Evolutionary conservation across 768 basidiomycete genomes (phyloP), one percentile per base, ranked within the genome.

Genomic region (Suillus americanus): DNA sequence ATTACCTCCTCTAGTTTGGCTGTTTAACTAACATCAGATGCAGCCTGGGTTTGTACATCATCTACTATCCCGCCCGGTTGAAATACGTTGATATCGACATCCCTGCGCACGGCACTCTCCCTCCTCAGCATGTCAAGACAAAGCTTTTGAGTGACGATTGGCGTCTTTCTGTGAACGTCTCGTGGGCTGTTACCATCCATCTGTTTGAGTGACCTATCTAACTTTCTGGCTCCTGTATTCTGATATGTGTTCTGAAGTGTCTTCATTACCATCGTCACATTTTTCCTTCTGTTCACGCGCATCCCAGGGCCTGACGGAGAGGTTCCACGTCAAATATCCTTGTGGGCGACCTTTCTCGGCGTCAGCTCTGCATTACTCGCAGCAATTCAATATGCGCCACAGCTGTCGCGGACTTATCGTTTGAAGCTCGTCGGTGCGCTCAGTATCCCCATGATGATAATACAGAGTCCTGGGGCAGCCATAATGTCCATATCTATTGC

Each of bases 361-460:
- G 79, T 98, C 28, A 83, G 88, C 2, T 90, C 93, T 2, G 90
- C 93, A 3, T 43, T 88, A 1, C 84, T 97, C 6, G 91, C 95
- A 1, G 85, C 86, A 5, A 78, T 91, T 6, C 96, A 99, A 75
- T 99, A 98, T 66, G 83, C 88, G 0, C 96, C 97, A 0, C 96
- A 97, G 74, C 80, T 99, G 30, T 68, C 85, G 14, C 87, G 89
- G 65, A 99, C 96, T 1, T 97, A 90, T 69, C 79, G 78, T 5
- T 76, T 84, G 37, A 90, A 88, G 71, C 84, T 97, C 14, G 95
- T 99, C 10, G 97, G 97, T 3, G 94, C 95, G 0, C 80, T 99
- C 18, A 95, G 94, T 71, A 92, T 99, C 63, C 90, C 91, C 1
- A 98, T 94, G 88, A 98, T 99, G 97, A 78, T 86, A 56, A 92